Evolutionary conservation across 495 filamentous ascomycete species (phyloP), one percentile per base, ranked within the genome.

Genomic region (Ascodesmis nigricans): DNA sequence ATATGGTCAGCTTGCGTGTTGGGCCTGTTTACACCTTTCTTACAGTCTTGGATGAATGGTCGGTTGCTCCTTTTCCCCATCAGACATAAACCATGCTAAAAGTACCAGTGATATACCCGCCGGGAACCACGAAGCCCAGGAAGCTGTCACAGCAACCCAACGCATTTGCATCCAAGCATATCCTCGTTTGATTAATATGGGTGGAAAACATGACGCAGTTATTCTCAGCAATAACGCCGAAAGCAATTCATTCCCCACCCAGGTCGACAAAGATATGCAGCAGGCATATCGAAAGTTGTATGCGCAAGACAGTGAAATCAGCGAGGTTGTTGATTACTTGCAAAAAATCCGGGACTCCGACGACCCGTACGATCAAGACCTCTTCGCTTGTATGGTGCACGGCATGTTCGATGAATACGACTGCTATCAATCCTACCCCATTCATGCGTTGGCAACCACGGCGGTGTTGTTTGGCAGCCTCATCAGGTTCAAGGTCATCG

Each of bases 351-450:
- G 93, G 56, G 67, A 66, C 23, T 95, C 90, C 0, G 64, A 67
- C 16, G 75, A 87, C 34, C 69, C 79, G 1, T 58, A 67, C 9
- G 80, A 91, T 34, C 82, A 91, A 52, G 87, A 99, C 47, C 62
- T 91, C 3, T 99, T 95, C 52, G 78, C 83, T 8, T 92, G 84
- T 55, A 95, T 99, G 87, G 82, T 99, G 20, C 84, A 92, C 45
- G 87, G 87, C 0, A 62, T 99, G 5, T 92, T 95, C 44, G 87
- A 99, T 44, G 87, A 99, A 55, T 99, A 93, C 51, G 71, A 75
- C 29, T 91, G 90, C 52, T 99, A 91, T 50, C 65, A 73, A 26
- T 78, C 83, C 44, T 99, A 99, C 52, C 90, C 90, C 3, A 63
- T 91, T 3, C 83, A 87, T 43, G 87, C 87, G 21, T 58, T 99